Evolutionary conservation across 805 yeast genomes (phyloP).

Genomic region (Saturnispora dispora): DNA sequence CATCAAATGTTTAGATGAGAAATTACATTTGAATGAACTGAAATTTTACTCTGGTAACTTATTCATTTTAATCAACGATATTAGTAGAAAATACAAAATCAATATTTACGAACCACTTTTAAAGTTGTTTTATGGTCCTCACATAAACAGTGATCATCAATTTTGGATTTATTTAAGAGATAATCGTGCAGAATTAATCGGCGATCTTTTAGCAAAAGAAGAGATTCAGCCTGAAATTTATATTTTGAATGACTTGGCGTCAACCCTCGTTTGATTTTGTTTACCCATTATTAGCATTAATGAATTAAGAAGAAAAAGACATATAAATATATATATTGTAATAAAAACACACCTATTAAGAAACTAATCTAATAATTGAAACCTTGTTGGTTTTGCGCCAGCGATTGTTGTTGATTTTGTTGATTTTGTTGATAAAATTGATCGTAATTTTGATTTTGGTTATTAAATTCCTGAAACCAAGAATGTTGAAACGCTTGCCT

Average conservation of each 20-base stretch:
- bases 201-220: not conserved
- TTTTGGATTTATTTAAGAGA: constrained; percentile 6
- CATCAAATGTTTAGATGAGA: not conserved
- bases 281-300: not conserved
- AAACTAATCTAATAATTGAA: constrained; percentile 2
- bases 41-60: constrained; percentile 4
- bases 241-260: not conserved
- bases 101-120: not conserved
- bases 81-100: not conserved
- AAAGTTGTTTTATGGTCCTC: constrained; percentile 2
- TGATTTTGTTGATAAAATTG: constrained; percentile 6
- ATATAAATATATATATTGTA: not conserved
- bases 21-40: not conserved
- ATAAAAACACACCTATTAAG: not conserved
- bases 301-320: not conserved
- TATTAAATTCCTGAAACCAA: constrained; percentile 70
- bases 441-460: constrained; percentile 8
- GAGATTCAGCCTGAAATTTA: constrained; percentile 2
- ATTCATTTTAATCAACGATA: not conserved
- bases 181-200: not conserved
- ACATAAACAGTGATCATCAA: constrained; percentile 4
- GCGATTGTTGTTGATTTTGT: constrained; percentile 10
- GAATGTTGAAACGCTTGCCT: constrained; percentile 60
- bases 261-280: not conserved
- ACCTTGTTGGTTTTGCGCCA: constrained; percentile 5